Conservation (phyloP, 1,284 basidiomycete genomes). For the Lignosus rhinocerotis region DNA sequence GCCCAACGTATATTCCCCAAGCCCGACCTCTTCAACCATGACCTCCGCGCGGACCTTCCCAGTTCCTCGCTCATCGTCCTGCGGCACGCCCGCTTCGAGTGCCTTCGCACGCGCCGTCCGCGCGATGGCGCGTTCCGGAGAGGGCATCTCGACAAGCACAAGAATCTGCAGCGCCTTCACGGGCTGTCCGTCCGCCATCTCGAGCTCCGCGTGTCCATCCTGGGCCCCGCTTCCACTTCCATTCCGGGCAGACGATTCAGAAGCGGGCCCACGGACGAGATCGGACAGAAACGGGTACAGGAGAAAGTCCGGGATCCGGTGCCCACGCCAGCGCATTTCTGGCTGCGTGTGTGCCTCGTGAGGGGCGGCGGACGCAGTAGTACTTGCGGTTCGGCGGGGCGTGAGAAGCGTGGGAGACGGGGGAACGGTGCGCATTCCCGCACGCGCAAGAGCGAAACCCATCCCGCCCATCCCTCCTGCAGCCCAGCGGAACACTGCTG, state of each 20-base stretch:
- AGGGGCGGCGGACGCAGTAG: not conserved
- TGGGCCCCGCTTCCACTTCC: not conserved
- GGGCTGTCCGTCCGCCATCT: not conserved
- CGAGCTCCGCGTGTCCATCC: not conserved
- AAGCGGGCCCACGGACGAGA: not conserved
- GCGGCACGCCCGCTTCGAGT: not conserved
- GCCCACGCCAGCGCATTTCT: conserved; percentile 18
- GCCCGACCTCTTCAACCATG: conserved; percentile 1
- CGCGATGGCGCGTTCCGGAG: conserved; percentile 12
- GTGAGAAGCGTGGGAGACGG: conserved; percentile 3
- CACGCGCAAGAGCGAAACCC: conserved; percentile 5
- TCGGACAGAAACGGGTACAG: conserved; percentile 10
- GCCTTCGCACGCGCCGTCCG: conserved; percentile 2
- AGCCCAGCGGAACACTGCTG: conserved; percentile 2
- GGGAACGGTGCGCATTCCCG: conserved; percentile 13
- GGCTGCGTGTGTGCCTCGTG: not conserved
- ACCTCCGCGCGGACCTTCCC: not conserved
- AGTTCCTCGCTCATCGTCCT: not conserved
- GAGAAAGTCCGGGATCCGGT: conserved; percentile 12
- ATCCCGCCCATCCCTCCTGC: conserved; percentile 3
- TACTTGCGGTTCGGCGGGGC: not conserved
- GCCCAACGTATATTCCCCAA: conserved; percentile 28
- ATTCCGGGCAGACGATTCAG: not conserved
- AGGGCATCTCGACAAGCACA: conserved; percentile 33
- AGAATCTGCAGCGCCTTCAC: conserved; percentile 26